Evolutionary conservation across 2,329 filamentous ascomycete genomes (phyloP).

Genomic region (Neurospora sp.): DNA sequence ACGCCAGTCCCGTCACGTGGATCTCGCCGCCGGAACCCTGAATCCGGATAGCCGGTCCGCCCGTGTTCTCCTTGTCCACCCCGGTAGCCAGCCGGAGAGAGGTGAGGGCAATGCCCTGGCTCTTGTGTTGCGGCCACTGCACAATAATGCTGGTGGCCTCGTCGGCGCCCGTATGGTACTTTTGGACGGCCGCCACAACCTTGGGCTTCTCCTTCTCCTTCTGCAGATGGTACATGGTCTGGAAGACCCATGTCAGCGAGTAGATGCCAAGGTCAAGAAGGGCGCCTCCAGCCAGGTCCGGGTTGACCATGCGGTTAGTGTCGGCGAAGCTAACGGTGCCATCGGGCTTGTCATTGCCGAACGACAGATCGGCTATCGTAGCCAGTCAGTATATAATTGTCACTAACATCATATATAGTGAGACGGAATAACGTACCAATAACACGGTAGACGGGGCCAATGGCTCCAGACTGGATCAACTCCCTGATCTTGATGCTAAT

Average conservation of each 20-base stretch:
- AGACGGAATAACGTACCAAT: conserved; percentile 29
- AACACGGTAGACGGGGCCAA: conserved; percentile 53
- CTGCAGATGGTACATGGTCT: conserved; percentile 76
- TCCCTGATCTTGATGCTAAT: conserved; percentile 67
- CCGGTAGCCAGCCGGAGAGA: conserved; percentile 52
- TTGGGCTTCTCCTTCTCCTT: conserved; percentile 59
- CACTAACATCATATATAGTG: background rate
- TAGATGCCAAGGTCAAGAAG: conserved; percentile 84
- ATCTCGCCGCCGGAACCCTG: conserved; percentile 77
- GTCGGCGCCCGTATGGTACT: conserved; percentile 66
- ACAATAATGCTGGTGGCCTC: conserved; percentile 71
- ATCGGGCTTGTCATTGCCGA: conserved; percentile 49
- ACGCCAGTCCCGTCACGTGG: conserved; percentile 65
- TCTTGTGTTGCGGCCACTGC: conserved; percentile 59
- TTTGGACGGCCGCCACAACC: conserved; percentile 59
- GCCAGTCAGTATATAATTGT: background rate
- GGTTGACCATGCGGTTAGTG: conserved; percentile 70
- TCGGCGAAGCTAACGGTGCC: conserved; percentile 47
- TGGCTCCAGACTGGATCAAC: conserved; percentile 43
- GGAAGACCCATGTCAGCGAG: conserved; percentile 82
- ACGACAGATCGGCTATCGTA: conserved; percentile 45
- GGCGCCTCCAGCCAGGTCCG: conserved; percentile 71
- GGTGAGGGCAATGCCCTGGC: conserved; percentile 64
- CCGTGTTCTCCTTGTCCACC: conserved; percentile 48
- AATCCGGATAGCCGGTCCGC: conserved; percentile 63